Base-by-base conservation (phyloP, 768 basidiomycete species). In the Albatrellus ellisii region DNA sequence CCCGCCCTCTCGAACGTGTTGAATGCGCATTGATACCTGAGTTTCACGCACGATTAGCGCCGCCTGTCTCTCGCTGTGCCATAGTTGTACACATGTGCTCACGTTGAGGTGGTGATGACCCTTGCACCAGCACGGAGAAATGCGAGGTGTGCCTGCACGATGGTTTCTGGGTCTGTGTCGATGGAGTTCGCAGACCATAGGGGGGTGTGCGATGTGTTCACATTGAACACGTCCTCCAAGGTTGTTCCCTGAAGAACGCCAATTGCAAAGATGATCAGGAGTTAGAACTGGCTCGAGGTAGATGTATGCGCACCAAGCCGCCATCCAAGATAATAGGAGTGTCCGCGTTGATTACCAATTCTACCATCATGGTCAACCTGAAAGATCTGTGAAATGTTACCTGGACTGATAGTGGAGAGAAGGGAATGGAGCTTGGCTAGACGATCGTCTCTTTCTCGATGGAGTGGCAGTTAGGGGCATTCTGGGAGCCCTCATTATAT, bases 151-250 rank as follows among this genome's bases (percentile, higher is more conserved):
- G 74, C 72, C 6, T 65, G 57, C n/a, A 75, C 46, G 24, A 88
- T 65, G 0, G 63, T 59, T 11, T 68, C 66, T 0, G 75, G 72
- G 28, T 76, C 62, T 24, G 73, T 64, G 11, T 64, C 57, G 9
- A 79, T 59, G 7, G 77, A 68, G 40, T 74, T 68, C 0, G 77
- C 73, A 11, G 84, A 87, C 86, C 85, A 88, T 18, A 89, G 58
- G 2, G 77, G 67, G 1, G 70, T 31, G 20, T 36, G 68, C 1
- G 73, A 63, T 34, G 75, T 69, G 46, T 69, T 60, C 26, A 67
- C 43, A 28, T 63, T 56, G 52, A 72, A 64, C 18, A 63, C 54
- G 34, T 68, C 67, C 51, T 81, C 77, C 15, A 82, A 61, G 0
- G 69, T 73, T 6, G 74, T 73, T 29, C 81, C 80, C 82, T 84